These are phyloP conservation scores for Eucalyptus pauciflora DNA, from an alignment of 345 rosid species.

Conservation along the genomic window DNA sequence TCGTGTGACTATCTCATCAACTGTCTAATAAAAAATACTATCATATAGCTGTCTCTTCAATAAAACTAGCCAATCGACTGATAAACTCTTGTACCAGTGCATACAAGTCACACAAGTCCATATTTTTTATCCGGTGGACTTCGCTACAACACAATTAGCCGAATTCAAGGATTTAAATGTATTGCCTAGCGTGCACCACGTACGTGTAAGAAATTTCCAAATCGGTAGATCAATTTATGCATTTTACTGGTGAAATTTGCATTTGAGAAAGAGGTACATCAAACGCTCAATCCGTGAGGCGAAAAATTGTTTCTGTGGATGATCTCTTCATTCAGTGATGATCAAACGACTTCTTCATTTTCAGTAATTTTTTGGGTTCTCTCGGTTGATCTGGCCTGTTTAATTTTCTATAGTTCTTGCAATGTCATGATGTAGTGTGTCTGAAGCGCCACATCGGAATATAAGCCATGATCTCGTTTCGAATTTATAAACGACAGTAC, in stretches of 20 bases:
- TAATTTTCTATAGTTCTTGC: neutral
- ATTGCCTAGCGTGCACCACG: rapidly evolving
- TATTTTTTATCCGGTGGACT: neutral
- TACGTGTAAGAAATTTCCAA: neutral
- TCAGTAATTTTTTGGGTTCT: neutral
- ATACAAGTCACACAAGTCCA: neutral
- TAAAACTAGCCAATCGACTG: no score
- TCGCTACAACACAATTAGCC: neutral
- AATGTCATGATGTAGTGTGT: neutral
- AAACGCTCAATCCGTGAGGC: neutral
- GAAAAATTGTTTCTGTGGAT: neutral
- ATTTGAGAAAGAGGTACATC: neutral
- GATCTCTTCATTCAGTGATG: neutral
- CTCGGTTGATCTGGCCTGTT: neutral
- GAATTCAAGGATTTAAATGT: neutral
- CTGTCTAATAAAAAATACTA: no score
- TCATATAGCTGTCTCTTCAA: rapidly evolving
- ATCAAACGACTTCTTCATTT: neutral
- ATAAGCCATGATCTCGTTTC: neutral
- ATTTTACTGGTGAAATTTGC: neutral
- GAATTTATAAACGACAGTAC: neutral
- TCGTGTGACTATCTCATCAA: no score
- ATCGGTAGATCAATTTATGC: neutral
- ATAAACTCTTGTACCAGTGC: rapidly evolving
- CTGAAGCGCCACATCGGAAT: neutral